These are phyloP conservation scores for Russula virescens DNA, from an alignment of 768 basidiomycete species.

Conservation along the genomic window DNA sequence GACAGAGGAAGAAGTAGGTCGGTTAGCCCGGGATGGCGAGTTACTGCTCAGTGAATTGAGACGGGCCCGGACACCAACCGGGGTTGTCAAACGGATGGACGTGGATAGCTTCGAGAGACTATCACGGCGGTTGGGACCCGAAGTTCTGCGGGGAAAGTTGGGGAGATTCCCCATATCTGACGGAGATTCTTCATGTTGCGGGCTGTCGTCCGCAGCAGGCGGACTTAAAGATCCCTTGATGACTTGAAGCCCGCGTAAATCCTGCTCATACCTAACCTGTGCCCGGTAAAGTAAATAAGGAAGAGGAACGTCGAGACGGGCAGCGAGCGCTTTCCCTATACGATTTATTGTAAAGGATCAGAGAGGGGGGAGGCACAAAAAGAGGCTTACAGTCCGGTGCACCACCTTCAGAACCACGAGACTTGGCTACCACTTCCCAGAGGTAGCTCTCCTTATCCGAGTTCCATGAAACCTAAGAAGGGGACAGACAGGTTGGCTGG, in stretches of 20 bases:
- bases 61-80: constrained; percentile 62
- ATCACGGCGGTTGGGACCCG: constrained; percentile 18
- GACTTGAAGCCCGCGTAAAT: constrained; percentile 71
- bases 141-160: constrained; percentile 19
- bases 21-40: constrained; percentile 38
- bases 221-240: constrained; percentile 59
- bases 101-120: constrained; percentile 32
- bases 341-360: neutral
- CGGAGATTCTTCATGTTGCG: constrained; percentile 8
- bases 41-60: constrained; percentile 61
- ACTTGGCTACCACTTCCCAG: constrained; percentile 83
- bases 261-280: constrained; percentile 79
- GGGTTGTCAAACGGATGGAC: constrained; percentile 46
- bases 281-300: constrained; percentile 83
- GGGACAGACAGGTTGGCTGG: neutral
- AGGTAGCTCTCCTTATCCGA: constrained; percentile 76
- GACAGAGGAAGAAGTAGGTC: constrained; percentile 62
- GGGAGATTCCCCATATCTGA: constrained; percentile 18
- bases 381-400: constrained; percentile 69
- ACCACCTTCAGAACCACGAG: constrained; percentile 63
- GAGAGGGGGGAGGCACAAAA: neutral
- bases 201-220: constrained; percentile 34
- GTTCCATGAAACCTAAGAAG: constrained; percentile 73
- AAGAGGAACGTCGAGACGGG: constrained; percentile 72
- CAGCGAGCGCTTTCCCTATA: constrained; percentile 78